phyloP scores from a whole-genome alignment of 805 yeast species.

The Myxozyma mucilagina region DNA sequence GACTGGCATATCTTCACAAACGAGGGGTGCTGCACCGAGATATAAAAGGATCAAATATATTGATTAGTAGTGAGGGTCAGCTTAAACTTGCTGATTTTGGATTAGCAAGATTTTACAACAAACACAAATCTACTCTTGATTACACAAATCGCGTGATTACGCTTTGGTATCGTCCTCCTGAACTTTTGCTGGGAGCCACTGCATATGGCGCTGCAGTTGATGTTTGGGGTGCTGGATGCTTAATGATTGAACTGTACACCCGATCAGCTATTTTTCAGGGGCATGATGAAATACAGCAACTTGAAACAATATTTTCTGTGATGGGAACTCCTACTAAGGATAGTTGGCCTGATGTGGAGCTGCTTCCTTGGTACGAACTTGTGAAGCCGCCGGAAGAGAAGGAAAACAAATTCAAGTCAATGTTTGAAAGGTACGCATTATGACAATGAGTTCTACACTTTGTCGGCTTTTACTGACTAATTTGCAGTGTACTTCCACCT shows the following conservation, averaged over 20 bases:
- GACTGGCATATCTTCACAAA: conserved; percentile 77
- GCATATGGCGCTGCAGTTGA: conserved; percentile 89
- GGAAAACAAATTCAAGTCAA: conserved; percentile 44
- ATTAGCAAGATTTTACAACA: conserved; percentile 57
- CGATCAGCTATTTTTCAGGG: conserved; percentile 83
- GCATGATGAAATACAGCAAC: conserved; percentile 80
- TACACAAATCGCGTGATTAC: conserved; percentile 96
- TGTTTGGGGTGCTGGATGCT: conserved; percentile 96
- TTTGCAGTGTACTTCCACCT: conserved; percentile 16
- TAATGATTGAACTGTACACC: conserved; percentile 76
- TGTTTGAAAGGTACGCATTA: conserved; percentile 43
- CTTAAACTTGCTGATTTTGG: conserved; percentile 96
- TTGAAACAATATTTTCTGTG: conserved; percentile 69
- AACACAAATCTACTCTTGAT: conserved; percentile 53
- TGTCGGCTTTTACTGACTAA: background rate
- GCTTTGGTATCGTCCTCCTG: conserved; percentile 97
- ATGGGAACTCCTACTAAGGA: conserved; percentile 82
- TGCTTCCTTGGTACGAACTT: conserved; percentile 91
- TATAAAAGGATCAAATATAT: conserved; percentile 92
- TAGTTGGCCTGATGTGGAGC: conserved; percentile 76
- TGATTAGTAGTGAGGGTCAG: conserved; percentile 72
- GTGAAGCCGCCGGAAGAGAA: conserved; percentile 55
- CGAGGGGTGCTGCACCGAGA: conserved; percentile 74
- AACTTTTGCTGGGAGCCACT: conserved; percentile 84
- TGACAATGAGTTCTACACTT: background rate